These are phyloP conservation scores for Heritiera fomes DNA, from an alignment of 345 rosid species.

Conservation along the genomic window DNA sequence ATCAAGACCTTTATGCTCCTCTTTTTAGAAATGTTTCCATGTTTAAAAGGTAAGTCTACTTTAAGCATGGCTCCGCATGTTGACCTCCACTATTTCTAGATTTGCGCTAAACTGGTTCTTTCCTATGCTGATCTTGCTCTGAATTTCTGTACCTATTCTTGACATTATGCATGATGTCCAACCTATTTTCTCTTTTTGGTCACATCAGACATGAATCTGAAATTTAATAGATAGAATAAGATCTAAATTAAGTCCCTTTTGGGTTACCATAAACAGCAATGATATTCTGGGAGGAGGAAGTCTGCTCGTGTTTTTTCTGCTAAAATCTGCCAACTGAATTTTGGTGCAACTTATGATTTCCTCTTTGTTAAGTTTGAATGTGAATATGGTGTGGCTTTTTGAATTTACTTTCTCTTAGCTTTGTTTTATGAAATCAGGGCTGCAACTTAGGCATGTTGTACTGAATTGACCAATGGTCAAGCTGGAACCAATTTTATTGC, in stretches of 20 bases:
- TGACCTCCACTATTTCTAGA: not conserved
- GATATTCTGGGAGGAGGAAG: not conserved
- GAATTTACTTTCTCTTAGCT: not conserved
- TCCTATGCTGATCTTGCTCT: conserved; percentile 6
- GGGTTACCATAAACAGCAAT: not conserved
- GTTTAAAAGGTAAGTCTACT: conserved; percentile 64
- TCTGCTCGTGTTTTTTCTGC: not conserved
- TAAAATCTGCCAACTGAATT: not conserved
- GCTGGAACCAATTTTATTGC: not conserved
- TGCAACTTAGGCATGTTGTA: not conserved
- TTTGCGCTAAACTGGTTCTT: conserved; percentile 4
- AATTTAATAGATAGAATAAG: not conserved
- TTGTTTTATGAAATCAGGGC: not conserved
- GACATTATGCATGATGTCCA: not conserved
- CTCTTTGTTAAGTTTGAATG: not conserved
- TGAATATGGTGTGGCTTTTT: not conserved
- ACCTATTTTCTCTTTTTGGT: not conserved
- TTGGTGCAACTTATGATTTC: not conserved
- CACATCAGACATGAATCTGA: not conserved
- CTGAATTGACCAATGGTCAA: not conserved
- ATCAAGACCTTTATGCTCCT: conserved; percentile 73
- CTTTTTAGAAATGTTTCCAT: conserved; percentile 78
- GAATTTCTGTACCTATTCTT: not conserved
- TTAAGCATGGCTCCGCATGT: not conserved
- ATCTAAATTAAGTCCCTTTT: not conserved